A percentile compares a stretch with the other conserved stretches of the same genome.
Evolutionary conservation across 139 green algal genomes (phyloP).

Genomic region (Asterochloris erici): DNA sequence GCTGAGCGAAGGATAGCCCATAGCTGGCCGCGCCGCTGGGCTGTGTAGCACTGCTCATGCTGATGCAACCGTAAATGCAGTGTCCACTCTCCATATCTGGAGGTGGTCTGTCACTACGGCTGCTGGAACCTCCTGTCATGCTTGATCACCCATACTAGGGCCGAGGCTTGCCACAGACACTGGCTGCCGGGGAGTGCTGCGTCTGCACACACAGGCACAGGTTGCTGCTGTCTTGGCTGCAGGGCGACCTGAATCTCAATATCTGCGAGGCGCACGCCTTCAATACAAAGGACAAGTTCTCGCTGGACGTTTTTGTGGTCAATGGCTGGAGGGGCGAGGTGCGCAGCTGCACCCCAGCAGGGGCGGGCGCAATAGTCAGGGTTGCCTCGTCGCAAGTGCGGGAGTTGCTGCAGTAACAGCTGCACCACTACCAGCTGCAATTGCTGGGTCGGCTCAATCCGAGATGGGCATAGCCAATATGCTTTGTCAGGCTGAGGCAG

Average conservation of each 20-base stretch:
- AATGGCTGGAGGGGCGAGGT: constrained; percentile 68
- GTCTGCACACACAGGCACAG: background rate
- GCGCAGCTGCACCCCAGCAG: background rate
- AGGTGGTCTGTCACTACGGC: background rate
- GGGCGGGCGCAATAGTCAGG: background rate
- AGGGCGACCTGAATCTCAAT: constrained; percentile 93
- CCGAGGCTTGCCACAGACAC: no score
- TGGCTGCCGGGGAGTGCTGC: background rate
- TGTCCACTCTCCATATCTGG: background rate
- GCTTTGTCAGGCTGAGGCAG: no score
- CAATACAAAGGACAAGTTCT: constrained; percentile 92
- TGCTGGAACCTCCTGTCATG: no score
- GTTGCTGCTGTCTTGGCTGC: constrained; percentile 4
- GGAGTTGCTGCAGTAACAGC: no score
- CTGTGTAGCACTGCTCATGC: background rate
- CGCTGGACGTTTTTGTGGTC: constrained; percentile 96
- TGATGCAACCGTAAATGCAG: background rate
- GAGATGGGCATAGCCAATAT: no score
- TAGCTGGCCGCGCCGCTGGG: background rate
- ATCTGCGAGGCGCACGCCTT: constrained; percentile 98
- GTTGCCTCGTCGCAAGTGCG: no score
- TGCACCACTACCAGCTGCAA: no score
- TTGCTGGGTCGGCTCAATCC: no score
- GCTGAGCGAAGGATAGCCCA: background rate
- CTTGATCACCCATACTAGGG: no score